phyloP scores from a whole-genome alignment of 495 filamentous ascomycete genomes.

The Daldinia decipiens region DNA sequence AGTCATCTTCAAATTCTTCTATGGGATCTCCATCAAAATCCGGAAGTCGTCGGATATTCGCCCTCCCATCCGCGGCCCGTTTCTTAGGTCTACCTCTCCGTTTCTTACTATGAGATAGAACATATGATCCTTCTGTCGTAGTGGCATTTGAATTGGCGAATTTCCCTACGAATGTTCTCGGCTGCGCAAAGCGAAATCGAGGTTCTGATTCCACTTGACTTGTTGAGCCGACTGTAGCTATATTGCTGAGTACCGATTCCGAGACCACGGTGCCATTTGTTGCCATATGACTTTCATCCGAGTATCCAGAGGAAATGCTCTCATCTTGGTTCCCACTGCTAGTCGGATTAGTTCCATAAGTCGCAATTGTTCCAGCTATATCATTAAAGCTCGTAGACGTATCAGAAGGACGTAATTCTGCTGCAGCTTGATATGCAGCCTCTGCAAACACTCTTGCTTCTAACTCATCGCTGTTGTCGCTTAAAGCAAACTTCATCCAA shows the following conservation, averaged over 20 bases:
- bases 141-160: slow-evolving; percentile 22
- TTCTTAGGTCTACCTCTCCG: slow-evolving; percentile 49
- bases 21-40: slow-evolving; percentile 58
- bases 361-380: slow-evolving; percentile 20
- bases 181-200: slow-evolving; percentile 50
- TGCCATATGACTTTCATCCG: slow-evolving; percentile 37
- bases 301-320: slow-evolving; percentile 22
- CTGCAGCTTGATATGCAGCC: slow-evolving; percentile 51
- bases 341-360: slow-evolving; percentile 9
- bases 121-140: not conserved
- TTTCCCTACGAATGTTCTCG: slow-evolving; percentile 57
- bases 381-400: slow-evolving; percentile 8
- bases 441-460: slow-evolving; percentile 48
- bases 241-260: slow-evolving; percentile 41
- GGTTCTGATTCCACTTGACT: slow-evolving; percentile 34
- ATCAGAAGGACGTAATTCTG: slow-evolving; percentile 44
- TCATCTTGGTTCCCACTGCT: slow-evolving; percentile 11
- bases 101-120: slow-evolving; percentile 28
- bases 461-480: slow-evolving; percentile 51
- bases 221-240: slow-evolving; percentile 38
- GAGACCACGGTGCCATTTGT: slow-evolving; percentile 38
- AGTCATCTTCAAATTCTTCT: slow-evolving; percentile 55
- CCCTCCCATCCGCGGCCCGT: slow-evolving; percentile 50
- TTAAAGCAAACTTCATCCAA: slow-evolving; percentile 56
- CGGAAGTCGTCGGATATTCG: slow-evolving; percentile 55